Base-by-base conservation (phyloP, 2,329 filamentous ascomycete genomes). In the Colletotrichum magnum region DNA sequence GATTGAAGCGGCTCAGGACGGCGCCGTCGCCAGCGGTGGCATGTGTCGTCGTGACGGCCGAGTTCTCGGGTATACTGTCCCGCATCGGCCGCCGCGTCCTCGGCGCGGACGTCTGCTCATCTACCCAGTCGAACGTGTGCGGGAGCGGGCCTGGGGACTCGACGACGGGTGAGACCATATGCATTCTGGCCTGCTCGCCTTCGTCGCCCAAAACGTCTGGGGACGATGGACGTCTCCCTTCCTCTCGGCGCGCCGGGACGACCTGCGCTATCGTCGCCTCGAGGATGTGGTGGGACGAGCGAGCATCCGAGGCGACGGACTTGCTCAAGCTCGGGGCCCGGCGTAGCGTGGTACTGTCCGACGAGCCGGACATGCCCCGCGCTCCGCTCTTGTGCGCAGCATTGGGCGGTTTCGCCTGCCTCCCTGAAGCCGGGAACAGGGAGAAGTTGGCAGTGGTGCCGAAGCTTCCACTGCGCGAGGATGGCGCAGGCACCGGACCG, bases 161-260 rank as follows among this genome's bases (percentile, higher is more conserved):
- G 24, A 39, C 64, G 24, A 39, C n/a, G 4, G 51, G 43, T 4
- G 51, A 53, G 10, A 26, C 24, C 2, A 63, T 12, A 32, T 32
- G 28, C 28, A 32, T 32, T 1, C 32, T 41, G 13, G 57, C 10
- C 16, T 63, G 32, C 13, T 65, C 58, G 1, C 47, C 32, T 21
- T 58, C 65, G 7, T 69, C 61, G 2, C 66, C 61, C 15, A 69
- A 66, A 7, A 57, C 50, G 24, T 58, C 58, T 2, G 61, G 61
- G 3, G 61, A 58, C 5, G 53, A 64, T 12, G 68, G 15, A 2
- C 58, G 68, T 28, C 9, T 56, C n/a, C 43, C 24, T 43, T 41
- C 13, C 28, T 32, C 28, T 7, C 6, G 47, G 12, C 39, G 51
- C 26, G 43, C 21, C 13, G 53, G 41, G 16, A 45, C 15, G 26